phyloP scores from a whole-genome alignment of 1,139 yeast genomes.

The Insectozyma bohioensis region DNA sequence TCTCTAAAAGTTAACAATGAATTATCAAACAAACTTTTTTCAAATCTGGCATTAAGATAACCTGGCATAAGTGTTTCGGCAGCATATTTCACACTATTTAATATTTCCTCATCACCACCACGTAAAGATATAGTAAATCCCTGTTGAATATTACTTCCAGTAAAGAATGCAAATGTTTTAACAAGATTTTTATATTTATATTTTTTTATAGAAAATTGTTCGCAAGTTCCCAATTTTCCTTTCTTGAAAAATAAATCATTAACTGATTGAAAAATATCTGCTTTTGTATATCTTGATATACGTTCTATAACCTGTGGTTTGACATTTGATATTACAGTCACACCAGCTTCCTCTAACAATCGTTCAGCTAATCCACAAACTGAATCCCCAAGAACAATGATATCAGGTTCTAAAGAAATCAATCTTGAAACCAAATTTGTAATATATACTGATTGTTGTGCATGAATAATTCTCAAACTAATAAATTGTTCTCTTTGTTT shows the following conservation, averaged over 20 bases:
- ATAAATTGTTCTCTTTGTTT: slow-evolving; percentile 72
- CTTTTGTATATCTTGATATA: slow-evolving; percentile 75
- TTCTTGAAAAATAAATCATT: slow-evolving; percentile 50
- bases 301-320: slow-evolving; percentile 83
- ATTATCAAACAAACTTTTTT: slow-evolving; percentile 67
- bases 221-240: slow-evolving; percentile 71
- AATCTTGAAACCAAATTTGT: slow-evolving; percentile 80
- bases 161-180: slow-evolving; percentile 73
- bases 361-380: slow-evolving; percentile 83
- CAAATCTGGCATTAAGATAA: slow-evolving; percentile 74
- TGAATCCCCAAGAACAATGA: slow-evolving; percentile 76
- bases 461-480: slow-evolving; percentile 78
- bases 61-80: slow-evolving; percentile 79
- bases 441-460: slow-evolving; percentile 86
- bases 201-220: slow-evolving; percentile 66
- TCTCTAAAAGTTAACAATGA: slow-evolving; percentile 18
- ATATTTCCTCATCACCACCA: slow-evolving; percentile 63
- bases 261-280: slow-evolving; percentile 64
- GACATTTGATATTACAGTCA: slow-evolving; percentile 75
- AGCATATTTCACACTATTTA: slow-evolving; percentile 72
- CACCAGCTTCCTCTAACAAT: slow-evolving; percentile 68
- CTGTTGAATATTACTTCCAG: slow-evolving; percentile 70
- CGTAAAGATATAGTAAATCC: slow-evolving; percentile 85
- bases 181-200: slow-evolving; percentile 54
- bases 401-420: slow-evolving; percentile 72